Evolutionary conservation across 2,329 filamentous ascomycete species (phyloP).

Genomic region (Alternaria postmessia): DNA sequence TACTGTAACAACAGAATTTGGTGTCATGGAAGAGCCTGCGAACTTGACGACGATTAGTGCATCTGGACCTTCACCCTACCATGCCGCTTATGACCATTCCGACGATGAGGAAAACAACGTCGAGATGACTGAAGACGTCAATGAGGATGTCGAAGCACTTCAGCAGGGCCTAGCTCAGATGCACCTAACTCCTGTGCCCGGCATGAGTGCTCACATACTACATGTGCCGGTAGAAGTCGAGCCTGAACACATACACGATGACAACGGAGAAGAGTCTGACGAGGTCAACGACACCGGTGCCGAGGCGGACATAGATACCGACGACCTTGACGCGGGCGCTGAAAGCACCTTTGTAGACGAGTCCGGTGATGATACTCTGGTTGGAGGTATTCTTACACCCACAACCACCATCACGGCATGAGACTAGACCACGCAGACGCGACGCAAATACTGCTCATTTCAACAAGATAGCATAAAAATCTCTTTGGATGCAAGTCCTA

Average conservation of each 20-base stretch:
- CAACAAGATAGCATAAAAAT: neutral
- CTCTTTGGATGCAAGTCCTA: neutral
- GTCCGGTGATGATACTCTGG: constrained; percentile 27
- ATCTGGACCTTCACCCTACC: constrained; percentile 26
- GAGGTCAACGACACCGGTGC: constrained; percentile 32
- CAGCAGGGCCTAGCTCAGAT: constrained; percentile 12
- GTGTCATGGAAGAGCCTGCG: constrained; percentile 42
- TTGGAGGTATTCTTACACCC: constrained; percentile 26
- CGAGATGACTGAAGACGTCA: constrained; percentile 29
- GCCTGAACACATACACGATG: constrained; percentile 18
- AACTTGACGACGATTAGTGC: constrained; percentile 42
- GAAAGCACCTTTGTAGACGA: constrained; percentile 39
- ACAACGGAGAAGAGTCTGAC: constrained; percentile 11
- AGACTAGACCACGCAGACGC: neutral
- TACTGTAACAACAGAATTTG: constrained; percentile 47
- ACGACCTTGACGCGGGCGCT: constrained; percentile 35
- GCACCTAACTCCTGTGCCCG: constrained; percentile 4
- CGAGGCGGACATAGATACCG: constrained; percentile 39
- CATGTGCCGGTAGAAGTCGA: constrained; percentile 11
- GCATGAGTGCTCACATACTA: constrained; percentile 3
- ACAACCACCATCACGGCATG: constrained; percentile 17
- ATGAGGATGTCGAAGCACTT: constrained; percentile 14
- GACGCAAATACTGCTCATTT: neutral
- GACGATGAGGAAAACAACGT: constrained; percentile 26
- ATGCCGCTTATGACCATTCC: constrained; percentile 20